These are phyloP conservation scores for Penicillium nordicum DNA, from an alignment of 2,329 filamentous ascomycete species.

Conservation along the genomic window DNA sequence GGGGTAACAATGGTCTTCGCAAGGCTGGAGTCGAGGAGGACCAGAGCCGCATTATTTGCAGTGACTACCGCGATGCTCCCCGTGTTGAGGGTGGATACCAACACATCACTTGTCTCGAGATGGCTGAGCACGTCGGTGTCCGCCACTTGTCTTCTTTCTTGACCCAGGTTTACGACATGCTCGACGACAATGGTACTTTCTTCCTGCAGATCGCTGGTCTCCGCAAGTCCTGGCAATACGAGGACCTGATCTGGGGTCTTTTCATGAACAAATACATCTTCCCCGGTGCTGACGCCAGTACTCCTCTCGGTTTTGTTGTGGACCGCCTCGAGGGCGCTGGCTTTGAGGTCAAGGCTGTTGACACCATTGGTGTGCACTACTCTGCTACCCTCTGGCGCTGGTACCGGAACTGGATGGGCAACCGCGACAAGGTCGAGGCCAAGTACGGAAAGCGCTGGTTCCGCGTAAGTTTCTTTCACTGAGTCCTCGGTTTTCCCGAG, in stretches of 20 bases:
- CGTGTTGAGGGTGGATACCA: constrained; percentile 75
- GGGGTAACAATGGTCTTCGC: constrained; percentile 88
- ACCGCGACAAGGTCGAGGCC: constrained; percentile 84
- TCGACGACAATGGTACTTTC: constrained; percentile 93
- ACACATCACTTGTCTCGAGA: constrained; percentile 96
- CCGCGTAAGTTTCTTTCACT: constrained; percentile 45
- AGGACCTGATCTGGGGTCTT: constrained; percentile 95
- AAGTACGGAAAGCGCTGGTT: constrained; percentile 97
- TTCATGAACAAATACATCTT: constrained; percentile 99
- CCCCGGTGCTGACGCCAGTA: constrained; percentile 92
- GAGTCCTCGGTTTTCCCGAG: neutral
- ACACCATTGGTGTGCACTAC: constrained; percentile 96
- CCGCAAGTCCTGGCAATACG: constrained; percentile 93
- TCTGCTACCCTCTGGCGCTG: constrained; percentile 94
- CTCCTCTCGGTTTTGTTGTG: constrained; percentile 83
- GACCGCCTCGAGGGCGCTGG: constrained; percentile 80
- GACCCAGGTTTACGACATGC: constrained; percentile 87
- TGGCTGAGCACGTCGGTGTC: constrained; percentile 98
- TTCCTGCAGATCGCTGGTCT: constrained; percentile 95
- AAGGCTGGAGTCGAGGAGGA: constrained; percentile 76
- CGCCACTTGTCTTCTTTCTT: constrained; percentile 80
- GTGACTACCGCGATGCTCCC: constrained; percentile 95
- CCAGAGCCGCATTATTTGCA: constrained; percentile 89
- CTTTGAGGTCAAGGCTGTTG: constrained; percentile 85
- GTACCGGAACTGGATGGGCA: constrained; percentile 98